Conservation (phyloP, 2,329 filamentous ascomycete genomes). For the Exophiala oligosperma region DNA sequence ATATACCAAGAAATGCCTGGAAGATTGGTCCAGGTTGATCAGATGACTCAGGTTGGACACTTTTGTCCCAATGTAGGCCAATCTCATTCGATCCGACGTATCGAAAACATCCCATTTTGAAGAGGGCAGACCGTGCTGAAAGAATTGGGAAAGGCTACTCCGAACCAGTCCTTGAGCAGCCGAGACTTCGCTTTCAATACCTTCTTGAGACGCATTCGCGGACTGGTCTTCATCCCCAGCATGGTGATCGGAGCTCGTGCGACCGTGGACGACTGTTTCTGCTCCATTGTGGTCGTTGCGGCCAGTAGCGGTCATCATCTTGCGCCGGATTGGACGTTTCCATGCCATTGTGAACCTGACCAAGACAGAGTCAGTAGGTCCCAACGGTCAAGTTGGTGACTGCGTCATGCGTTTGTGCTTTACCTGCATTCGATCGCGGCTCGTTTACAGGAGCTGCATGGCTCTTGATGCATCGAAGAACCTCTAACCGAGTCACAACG, state of each 20-base stretch:
- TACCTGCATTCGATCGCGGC: constrained; percentile 1
- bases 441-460: neutral
- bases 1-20: neutral
- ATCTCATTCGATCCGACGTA: neutral
- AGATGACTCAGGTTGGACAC: constrained; percentile 9
- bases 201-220: neutral
- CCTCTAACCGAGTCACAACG: neutral
- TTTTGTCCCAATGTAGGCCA: constrained; percentile 9
- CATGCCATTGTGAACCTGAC: neutral
- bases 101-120: constrained; percentile 12
- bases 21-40: neutral
- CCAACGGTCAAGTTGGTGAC: neutral
- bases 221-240: neutral
- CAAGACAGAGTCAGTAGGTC: neutral
- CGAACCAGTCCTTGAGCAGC: neutral
- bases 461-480: neutral
- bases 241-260: neutral
- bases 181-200: neutral
- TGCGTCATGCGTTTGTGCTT: neutral
- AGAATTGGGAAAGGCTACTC: constrained; percentile 5
- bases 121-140: constrained; percentile 1
- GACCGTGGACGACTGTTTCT: neutral
- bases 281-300: neutral
- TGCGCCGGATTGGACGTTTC: neutral
- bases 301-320: neutral